Evolutionary conservation across 2,329 filamentous ascomycete species (phyloP).

Genomic region (Microdochium paspali): DNA sequence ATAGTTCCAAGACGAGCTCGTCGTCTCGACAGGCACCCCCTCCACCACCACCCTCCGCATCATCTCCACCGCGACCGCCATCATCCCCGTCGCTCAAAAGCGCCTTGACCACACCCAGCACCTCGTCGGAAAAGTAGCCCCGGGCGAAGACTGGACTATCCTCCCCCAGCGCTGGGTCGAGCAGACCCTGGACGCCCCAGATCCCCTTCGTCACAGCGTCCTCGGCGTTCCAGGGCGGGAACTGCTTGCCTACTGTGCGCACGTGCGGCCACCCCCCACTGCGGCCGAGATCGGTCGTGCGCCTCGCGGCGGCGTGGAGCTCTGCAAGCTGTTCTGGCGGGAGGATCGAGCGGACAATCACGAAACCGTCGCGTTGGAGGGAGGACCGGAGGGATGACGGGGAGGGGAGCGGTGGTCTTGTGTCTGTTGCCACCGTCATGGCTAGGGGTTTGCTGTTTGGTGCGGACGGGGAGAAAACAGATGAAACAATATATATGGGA

Average conservation of each 20-base stretch:
- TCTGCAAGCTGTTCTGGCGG: conserved; percentile 39
- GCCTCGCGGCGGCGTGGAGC: conserved; percentile 50
- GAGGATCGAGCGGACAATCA: conserved; percentile 60
- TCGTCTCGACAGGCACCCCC: no score
- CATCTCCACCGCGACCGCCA: conserved; percentile 16
- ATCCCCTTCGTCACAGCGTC: conserved; percentile 58
- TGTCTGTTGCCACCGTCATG: no score
- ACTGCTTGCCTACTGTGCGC: conserved; percentile 80
- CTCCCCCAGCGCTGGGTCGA: conserved; percentile 59
- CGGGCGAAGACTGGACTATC: conserved; percentile 51
- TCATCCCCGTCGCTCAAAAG: conserved; percentile 40
- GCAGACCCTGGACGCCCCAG: conserved; percentile 82
- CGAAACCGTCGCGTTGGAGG: conserved; percentile 66
- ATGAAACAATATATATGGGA: no score
- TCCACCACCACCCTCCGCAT: no score
- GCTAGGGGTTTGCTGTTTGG: no score
- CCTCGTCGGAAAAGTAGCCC: conserved; percentile 61
- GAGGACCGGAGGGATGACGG: conserved; percentile 29
- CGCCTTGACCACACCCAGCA: conserved; percentile 55
- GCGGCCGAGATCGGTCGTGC: conserved; percentile 53
- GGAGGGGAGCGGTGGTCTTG: no score
- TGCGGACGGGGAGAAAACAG: no score
- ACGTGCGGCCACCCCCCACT: conserved; percentile 71
- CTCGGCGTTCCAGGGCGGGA: conserved; percentile 68
- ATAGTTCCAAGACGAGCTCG: conserved; percentile 74